These are phyloP conservation scores for Lactifluus subvellereus DNA, from an alignment of 768 basidiomycete species.

Conservation along the genomic window DNA sequence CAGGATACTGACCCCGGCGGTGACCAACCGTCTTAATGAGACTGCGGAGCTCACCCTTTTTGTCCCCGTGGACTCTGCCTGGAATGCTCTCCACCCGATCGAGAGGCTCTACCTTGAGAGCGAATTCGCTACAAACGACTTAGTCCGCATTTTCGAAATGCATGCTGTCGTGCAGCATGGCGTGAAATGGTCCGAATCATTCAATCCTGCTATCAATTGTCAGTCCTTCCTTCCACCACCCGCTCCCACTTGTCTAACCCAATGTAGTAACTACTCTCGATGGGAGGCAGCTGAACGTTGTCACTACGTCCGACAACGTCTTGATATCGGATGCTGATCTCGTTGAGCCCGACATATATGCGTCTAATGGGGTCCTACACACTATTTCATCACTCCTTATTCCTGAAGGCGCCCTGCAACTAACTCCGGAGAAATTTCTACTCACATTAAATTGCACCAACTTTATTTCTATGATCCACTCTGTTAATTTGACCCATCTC, in stretches of 20 bases:
- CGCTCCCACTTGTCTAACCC: slow-evolving; percentile 16
- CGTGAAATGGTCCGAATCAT: slow-evolving; percentile 65
- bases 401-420: slow-evolving; percentile 63
- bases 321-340: slow-evolving; percentile 55
- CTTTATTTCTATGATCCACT: slow-evolving; percentile 85
- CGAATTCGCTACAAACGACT: slow-evolving; percentile 76
- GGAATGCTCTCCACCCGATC: slow-evolving; percentile 65
- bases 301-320: slow-evolving; percentile 47
- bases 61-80: slow-evolving; percentile 81
- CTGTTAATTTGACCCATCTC: slow-evolving; percentile 64
- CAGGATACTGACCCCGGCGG: slow-evolving; percentile 60
- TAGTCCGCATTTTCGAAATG: slow-evolving; percentile 71
- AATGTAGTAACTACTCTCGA: slow-evolving; percentile 63
- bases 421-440: slow-evolving; percentile 94
- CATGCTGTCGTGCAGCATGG: slow-evolving; percentile 55
- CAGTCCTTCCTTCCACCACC: slow-evolving; percentile 29
- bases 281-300: slow-evolving; percentile 59
- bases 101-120: slow-evolving; percentile 89
- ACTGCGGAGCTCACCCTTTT: slow-evolving; percentile 81
- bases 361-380: slow-evolving; percentile 92
- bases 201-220: slow-evolving; percentile 49
- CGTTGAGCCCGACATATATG: slow-evolving; percentile 78
- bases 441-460: slow-evolving; percentile 86
- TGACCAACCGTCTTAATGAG: slow-evolving; percentile 51
- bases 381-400: slow-evolving; percentile 78